phyloP scores from a whole-genome alignment of 116 monocot species.

The Zostera marina region DNA sequence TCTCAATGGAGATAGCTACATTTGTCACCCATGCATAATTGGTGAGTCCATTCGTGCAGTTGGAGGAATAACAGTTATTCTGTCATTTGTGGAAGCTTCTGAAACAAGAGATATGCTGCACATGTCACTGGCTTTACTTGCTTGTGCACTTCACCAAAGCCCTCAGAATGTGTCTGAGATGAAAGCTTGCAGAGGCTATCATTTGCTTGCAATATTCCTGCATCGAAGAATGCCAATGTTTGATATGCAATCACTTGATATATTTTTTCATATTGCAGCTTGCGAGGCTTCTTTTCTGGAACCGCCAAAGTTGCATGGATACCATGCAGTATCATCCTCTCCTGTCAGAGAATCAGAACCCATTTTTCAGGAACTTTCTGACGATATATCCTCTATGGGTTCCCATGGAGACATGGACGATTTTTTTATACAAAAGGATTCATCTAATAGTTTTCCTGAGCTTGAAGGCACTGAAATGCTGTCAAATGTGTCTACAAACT shows the following conservation, averaged over 20 bases:
- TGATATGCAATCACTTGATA: constrained; percentile 95
- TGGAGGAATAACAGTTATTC: constrained; percentile 86
- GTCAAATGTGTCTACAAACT: constrained; percentile 47
- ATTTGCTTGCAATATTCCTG: constrained; percentile 90
- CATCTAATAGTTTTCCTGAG: constrained; percentile 75
- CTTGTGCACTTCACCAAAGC: constrained; percentile 82
- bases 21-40: constrained; percentile 71
- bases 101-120: constrained; percentile 95
- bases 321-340: constrained; percentile 15
- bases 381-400: constrained; percentile 73
- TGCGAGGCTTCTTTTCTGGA: constrained; percentile 91
- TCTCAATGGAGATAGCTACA: constrained; percentile 77
- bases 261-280: constrained; percentile 92
- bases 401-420: constrained; percentile 84
- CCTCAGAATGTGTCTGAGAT: constrained; percentile 82
- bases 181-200: constrained; percentile 91
- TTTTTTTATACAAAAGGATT: constrained; percentile 71
- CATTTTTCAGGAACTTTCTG: constrained; percentile 62
- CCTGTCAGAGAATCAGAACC: constrained; percentile 33
- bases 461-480: constrained; percentile 65
- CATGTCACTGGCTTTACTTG: constrained; percentile 74
- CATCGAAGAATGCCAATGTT: constrained; percentile 83
- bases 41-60: constrained; percentile 83
- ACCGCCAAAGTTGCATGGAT: constrained; percentile 37
- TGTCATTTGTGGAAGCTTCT: constrained; percentile 86